Evolutionary conservation across 495 filamentous ascomycete species (phyloP).

Genomic region (Podospora australis): DNA sequence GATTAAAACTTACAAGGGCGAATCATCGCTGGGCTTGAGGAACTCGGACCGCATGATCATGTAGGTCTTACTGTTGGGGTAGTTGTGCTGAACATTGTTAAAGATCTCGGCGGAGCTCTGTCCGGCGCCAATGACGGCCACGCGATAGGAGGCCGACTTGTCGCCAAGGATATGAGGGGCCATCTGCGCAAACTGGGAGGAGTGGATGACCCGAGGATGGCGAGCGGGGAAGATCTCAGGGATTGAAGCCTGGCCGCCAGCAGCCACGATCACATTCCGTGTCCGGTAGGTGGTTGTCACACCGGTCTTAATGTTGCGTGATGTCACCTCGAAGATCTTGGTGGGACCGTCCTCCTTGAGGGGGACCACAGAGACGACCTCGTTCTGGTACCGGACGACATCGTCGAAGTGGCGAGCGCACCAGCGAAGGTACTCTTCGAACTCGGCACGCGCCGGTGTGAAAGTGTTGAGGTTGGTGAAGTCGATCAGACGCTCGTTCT

Average conservation of each 20-base stretch:
- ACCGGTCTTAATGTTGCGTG: conserved; percentile 32
- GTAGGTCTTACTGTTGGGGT: conserved; percentile 69
- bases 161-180: conserved; percentile 57
- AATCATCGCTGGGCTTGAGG: conserved; percentile 86
- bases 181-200: conserved; percentile 71
- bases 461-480: conserved; percentile 91
- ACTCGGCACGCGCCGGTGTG: conserved; percentile 78
- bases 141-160: conserved; percentile 50
- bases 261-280: conserved; percentile 77
- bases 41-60: conserved; percentile 74
- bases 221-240: conserved; percentile 57
- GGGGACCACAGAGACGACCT: conserved; percentile 60
- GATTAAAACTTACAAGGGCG: conserved; percentile 85
- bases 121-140: conserved; percentile 81
- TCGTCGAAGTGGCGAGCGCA: conserved; percentile 76
- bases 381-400: conserved; percentile 68
- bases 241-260: conserved; percentile 75
- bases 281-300: conserved; percentile 38
- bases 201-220: conserved; percentile 71
- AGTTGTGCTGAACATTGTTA: conserved; percentile 74
- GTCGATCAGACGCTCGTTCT: conserved; percentile 68
- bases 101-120: conserved; percentile 96
- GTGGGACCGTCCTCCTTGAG: conserved; percentile 38
- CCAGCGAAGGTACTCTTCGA: conserved; percentile 93
- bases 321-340: conserved; percentile 43